A percentile compares a stretch with the other conserved stretches of the same genome.
Conservation (phyloP, 345 rosid genomes). For the Erysimum cheiranthoides region DNA sequence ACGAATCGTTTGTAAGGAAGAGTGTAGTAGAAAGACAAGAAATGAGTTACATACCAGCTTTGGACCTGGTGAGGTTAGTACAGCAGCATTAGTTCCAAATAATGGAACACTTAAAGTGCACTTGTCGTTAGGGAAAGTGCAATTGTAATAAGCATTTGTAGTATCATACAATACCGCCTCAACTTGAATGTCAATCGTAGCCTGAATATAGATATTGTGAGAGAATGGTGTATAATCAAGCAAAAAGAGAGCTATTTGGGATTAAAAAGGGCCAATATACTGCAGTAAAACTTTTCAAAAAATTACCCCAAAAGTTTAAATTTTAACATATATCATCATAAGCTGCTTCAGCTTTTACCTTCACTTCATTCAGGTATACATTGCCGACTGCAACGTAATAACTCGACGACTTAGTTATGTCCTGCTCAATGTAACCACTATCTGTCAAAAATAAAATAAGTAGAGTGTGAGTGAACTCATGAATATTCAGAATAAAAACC, state of each 20-base stretch:
- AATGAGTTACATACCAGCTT: slow-evolving; percentile 54
- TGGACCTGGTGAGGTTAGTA: slow-evolving; percentile 73
- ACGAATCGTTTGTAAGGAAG: neutral
- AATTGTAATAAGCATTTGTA: slow-evolving; percentile 74
- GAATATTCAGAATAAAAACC: slow-evolving; percentile 21
- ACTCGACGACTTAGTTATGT: slow-evolving; percentile 67
- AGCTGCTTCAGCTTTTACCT: slow-evolving; percentile 57
- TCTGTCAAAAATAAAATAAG: slow-evolving; percentile 51
- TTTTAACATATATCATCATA: neutral
- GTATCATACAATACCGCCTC: slow-evolving; percentile 75
- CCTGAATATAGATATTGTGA: slow-evolving; percentile 57
- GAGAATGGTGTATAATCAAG: slow-evolving; percentile 13
- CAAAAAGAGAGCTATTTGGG: neutral
- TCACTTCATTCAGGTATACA: slow-evolving; percentile 68
- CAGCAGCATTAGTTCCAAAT: slow-evolving; percentile 63
- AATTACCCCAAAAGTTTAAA: neutral
- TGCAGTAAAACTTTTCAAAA: slow-evolving; percentile 17
- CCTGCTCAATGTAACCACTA: slow-evolving; percentile 65
- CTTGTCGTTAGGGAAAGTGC: slow-evolving; percentile 60
- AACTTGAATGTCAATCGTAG: slow-evolving; percentile 59
- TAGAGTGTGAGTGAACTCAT: slow-evolving; percentile 27
- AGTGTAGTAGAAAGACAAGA: slow-evolving; percentile 19
- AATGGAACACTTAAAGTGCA: slow-evolving; percentile 69
- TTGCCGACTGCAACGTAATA: slow-evolving; percentile 88
- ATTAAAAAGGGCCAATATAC: neutral